Evolutionary conservation across 2,329 filamentous ascomycete species (phyloP).

Genomic region (Coleophoma crateriformis): DNA sequence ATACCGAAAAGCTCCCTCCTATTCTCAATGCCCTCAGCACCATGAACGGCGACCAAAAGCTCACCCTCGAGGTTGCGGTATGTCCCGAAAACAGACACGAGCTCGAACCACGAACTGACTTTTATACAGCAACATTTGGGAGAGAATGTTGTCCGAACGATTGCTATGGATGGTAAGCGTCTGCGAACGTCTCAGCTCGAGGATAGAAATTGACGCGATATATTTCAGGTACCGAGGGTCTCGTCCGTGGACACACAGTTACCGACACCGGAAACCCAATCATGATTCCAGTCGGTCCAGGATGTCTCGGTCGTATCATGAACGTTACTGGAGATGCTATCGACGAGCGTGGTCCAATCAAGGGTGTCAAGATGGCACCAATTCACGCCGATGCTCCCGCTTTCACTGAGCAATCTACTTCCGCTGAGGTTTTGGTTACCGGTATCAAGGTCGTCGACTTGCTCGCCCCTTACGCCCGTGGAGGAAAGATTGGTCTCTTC

Average conservation of each 20-base stretch:
- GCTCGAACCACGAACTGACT: constrained; percentile 30
- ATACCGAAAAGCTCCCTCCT: constrained; percentile 83
- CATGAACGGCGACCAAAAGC: constrained; percentile 86
- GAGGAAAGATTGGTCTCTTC: constrained; percentile 99
- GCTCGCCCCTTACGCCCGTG: constrained; percentile 97
- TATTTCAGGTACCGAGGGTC: constrained; percentile 89
- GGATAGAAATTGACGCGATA: constrained; percentile 16
- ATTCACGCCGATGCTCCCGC: constrained; percentile 92
- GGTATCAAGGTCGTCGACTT: constrained; percentile 99
- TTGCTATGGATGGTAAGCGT: constrained; percentile 97
- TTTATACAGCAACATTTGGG: constrained; percentile 87
- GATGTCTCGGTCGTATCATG: constrained; percentile 97
- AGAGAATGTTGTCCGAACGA: constrained; percentile 97
- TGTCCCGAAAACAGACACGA: constrained; percentile 25
- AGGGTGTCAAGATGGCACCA: constrained; percentile 77
- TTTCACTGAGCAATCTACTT: constrained; percentile 94
- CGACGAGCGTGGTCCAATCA: constrained; percentile 98
- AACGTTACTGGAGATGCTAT: constrained; percentile 99
- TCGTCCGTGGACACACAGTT: constrained; percentile 83
- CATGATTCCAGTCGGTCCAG: constrained; percentile 89
- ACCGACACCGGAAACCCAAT: constrained; percentile 91
- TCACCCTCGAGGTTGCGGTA: constrained; percentile 96
- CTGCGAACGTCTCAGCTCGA: constrained; percentile 2
- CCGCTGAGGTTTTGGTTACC: constrained; percentile 93
- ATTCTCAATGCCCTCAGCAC: constrained; percentile 98